These are phyloP conservation scores for Actinomortierella ambigua DNA, from an alignment of 371 early-diverging fungal species.

Conservation along the genomic window DNA sequence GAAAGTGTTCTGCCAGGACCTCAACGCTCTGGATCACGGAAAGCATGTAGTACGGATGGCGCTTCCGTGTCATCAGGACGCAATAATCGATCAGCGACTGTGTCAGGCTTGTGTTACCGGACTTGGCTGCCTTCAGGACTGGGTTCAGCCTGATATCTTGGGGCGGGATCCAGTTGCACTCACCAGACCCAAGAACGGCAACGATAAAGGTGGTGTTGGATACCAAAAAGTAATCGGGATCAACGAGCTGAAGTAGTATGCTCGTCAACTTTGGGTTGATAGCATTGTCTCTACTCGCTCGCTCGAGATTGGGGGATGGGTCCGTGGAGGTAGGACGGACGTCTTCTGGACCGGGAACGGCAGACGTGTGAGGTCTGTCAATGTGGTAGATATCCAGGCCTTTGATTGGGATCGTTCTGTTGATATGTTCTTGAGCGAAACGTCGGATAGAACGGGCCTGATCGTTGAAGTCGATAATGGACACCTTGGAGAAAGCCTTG, in stretches of 20 bases:
- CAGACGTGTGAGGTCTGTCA: too few species aligned
- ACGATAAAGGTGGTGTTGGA: too few species aligned
- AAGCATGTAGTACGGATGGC: constrained; percentile 41
- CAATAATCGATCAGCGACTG: constrained; percentile 40
- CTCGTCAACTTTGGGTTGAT: too few species aligned
- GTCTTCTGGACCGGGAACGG: too few species aligned
- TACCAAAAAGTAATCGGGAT: too few species aligned
- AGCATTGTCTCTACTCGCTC: too few species aligned
- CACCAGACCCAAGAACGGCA: constrained; percentile 13
- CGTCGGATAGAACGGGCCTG: constrained; percentile 36
- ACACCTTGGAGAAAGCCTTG: too few species aligned
- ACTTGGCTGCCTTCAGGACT: constrained; percentile 33
- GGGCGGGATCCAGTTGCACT: constrained; percentile 47
- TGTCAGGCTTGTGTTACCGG: constrained; percentile 23
- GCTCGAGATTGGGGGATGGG: too few species aligned
- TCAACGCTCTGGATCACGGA: constrained; percentile 43
- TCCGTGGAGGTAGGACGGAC: too few species aligned
- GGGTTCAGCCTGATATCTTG: constrained; percentile 31
- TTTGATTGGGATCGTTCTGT: neutral
- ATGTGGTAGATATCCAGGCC: too few species aligned
- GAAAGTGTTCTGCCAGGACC: constrained; percentile 36
- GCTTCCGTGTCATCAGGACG: constrained; percentile 37
- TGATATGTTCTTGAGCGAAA: constrained; percentile 41
- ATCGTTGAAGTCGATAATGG: constrained; percentile 8
- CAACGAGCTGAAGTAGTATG: too few species aligned